Conservation (phyloP, 2,329 filamentous ascomycete genomes). For the Diplocarpon rosae region DNA sequence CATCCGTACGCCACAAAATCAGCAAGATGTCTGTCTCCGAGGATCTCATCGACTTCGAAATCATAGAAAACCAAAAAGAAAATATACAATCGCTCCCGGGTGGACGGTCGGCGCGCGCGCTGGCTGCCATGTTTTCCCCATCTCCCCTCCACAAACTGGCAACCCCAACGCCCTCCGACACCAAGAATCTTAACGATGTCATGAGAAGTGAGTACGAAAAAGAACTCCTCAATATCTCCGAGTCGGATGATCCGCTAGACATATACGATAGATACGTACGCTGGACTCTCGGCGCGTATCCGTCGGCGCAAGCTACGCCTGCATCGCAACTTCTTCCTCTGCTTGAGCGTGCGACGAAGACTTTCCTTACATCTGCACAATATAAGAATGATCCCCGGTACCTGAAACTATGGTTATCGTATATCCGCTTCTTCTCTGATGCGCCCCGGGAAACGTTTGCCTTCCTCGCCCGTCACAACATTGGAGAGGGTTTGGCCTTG, state of each 20-base stretch:
- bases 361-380: conserved; percentile 72
- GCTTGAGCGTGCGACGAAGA: conserved; percentile 84
- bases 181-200: conserved; percentile 65
- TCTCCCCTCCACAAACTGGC: conserved; percentile 45
- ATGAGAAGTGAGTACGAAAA: conserved; percentile 77
- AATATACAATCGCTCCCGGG: conserved; percentile 92
- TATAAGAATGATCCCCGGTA: conserved; percentile 96
- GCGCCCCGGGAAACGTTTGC: conserved; percentile 87
- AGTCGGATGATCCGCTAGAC: conserved; percentile 91
- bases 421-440: conserved; percentile 87
- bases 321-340: conserved; percentile 83
- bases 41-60: conserved; percentile 65
- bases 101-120: conserved; percentile 77
- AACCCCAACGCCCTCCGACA: conserved; percentile 59
- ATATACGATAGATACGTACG: conserved; percentile 94
- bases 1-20: background rate
- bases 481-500: conserved; percentile 77
- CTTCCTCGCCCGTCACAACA: conserved; percentile 77
- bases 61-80: conserved; percentile 95
- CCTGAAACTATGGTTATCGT: conserved; percentile 85
- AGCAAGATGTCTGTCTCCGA: conserved; percentile 35
- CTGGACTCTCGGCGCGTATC: conserved; percentile 93
- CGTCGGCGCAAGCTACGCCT: conserved; percentile 81
- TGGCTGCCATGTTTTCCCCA: conserved; percentile 71
- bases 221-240: conserved; percentile 65